A percentile compares a stretch with the other conserved stretches of the same genome.
phyloP scores from a whole-genome alignment of 805 yeast species.

The Pichia paraexigua region DNA sequence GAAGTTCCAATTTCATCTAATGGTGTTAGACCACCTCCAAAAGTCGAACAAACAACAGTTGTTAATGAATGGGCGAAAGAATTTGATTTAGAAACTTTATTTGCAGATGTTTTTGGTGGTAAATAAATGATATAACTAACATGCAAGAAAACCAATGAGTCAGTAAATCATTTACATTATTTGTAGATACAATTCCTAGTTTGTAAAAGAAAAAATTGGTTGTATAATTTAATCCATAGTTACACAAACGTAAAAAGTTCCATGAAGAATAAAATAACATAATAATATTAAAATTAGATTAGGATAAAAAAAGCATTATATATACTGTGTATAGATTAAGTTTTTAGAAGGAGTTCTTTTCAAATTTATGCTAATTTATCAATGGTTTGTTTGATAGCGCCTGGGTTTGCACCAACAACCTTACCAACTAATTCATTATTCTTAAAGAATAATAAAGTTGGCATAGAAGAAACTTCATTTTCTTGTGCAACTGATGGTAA shows the following conservation, averaged over 20 bases:
- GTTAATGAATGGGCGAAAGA: conserved; percentile 92
- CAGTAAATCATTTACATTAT: neutral
- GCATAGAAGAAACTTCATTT: conserved; percentile 49
- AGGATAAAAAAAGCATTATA: neutral
- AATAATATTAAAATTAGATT: neutral
- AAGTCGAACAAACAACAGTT: conserved; percentile 61
- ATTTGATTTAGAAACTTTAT: conserved; percentile 81
- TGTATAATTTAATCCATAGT: neutral
- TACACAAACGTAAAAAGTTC: too few relatives aligned
- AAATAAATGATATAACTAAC: neutral
- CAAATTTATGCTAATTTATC: conserved; percentile 23
- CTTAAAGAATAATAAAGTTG: conserved; percentile 68
- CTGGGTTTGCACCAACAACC: conserved; percentile 88
- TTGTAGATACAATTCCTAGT: neutral
- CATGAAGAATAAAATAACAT: too few relatives aligned
- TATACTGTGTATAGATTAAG: neutral
- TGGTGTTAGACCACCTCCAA: conserved; percentile 34
- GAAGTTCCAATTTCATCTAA: conserved; percentile 28
- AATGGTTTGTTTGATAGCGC: conserved; percentile 61
- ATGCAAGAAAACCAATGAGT: neutral
- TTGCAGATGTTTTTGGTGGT: conserved; percentile 34
- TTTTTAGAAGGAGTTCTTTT: too few relatives aligned
- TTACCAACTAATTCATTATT: conserved; percentile 70
- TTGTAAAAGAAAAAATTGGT: neutral
- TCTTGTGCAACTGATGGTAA: conserved; percentile 68